Evolutionary conservation across 106 monocot species (phyloP).

Genomic region (Acorus calamus): DNA sequence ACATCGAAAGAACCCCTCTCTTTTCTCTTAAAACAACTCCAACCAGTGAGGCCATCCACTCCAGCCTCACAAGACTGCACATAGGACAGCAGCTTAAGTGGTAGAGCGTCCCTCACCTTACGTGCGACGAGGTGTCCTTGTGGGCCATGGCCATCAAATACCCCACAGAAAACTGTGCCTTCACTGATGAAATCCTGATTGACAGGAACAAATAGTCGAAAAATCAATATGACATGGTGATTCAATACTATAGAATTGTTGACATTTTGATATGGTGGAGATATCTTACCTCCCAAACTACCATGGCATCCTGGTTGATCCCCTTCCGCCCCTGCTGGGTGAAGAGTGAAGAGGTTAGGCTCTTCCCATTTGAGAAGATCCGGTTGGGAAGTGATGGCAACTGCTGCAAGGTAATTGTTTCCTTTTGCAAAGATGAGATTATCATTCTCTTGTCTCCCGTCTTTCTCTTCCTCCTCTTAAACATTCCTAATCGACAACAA

Average conservation of each 20-base stretch:
- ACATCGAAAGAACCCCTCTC: too few relatives aligned
- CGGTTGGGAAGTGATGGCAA: slow-evolving; percentile 12
- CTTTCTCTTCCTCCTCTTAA: too few relatives aligned
- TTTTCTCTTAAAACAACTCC: too few relatives aligned
- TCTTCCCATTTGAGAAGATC: slow-evolving; percentile 32
- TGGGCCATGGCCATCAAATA: slow-evolving; percentile 42
- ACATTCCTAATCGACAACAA: too few relatives aligned
- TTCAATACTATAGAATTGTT: too few relatives aligned
- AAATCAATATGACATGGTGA: too few relatives aligned
- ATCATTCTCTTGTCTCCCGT: background rate
- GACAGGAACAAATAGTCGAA: background rate
- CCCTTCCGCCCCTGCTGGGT: slow-evolving; percentile 43
- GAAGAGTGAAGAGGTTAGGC: slow-evolving; percentile 15
- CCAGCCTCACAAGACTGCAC: background rate
- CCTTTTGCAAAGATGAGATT: slow-evolving; percentile 4
- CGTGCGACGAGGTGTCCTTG: slow-evolving; percentile 28
- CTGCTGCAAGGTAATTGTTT: slow-evolving; percentile 6
- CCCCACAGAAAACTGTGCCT: slow-evolving; percentile 22
- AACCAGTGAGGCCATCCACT: too few relatives aligned
- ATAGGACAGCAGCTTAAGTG: slow-evolving; percentile 6
- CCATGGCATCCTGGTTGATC: slow-evolving; percentile 44
- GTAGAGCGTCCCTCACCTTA: slow-evolving; percentile 18
- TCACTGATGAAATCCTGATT: slow-evolving; percentile 19
- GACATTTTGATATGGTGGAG: too few relatives aligned
- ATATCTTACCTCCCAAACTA: slow-evolving; percentile 22